phyloP scores from a whole-genome alignment of 2,329 filamentous ascomycete species.

The Byssothecium circinans region DNA sequence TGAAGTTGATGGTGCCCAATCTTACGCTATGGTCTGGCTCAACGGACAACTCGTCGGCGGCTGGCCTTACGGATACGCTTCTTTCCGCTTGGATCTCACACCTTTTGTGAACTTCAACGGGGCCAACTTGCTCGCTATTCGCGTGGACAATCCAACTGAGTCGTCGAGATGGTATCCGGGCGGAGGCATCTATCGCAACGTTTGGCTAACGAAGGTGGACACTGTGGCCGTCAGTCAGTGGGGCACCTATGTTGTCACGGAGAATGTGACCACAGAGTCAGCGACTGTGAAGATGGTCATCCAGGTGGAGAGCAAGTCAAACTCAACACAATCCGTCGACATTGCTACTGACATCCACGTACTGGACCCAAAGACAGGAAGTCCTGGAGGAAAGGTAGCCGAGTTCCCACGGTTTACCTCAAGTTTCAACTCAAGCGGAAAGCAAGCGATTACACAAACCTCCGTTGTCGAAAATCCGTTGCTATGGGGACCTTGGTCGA shows the following conservation, averaged over 20 bases:
- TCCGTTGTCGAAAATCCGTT: slow-evolving; percentile 42
- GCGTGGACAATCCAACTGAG: slow-evolving; percentile 53
- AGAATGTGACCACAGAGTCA: slow-evolving; percentile 41
- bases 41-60: slow-evolving; percentile 55
- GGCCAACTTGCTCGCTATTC: slow-evolving; percentile 53
- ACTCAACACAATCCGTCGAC: slow-evolving; percentile 36
- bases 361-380: slow-evolving; percentile 38
- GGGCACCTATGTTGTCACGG: slow-evolving; percentile 54
- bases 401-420: slow-evolving; percentile 34
- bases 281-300: slow-evolving; percentile 52
- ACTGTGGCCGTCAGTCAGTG: slow-evolving; percentile 51
- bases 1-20: slow-evolving; percentile 57
- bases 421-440: slow-evolving; percentile 37
- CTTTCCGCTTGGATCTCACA: slow-evolving; percentile 56
- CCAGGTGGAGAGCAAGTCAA: slow-evolving; percentile 51
- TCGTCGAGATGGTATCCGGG: slow-evolving; percentile 59
- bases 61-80: slow-evolving; percentile 57
- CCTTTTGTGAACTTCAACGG: slow-evolving; percentile 38
- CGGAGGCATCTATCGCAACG: slow-evolving; percentile 57
- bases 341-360: slow-evolving; percentile 48
- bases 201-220: slow-evolving; percentile 56
- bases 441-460: slow-evolving; percentile 42
- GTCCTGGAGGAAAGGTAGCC: slow-evolving; percentile 32
- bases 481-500: slow-evolving; percentile 54
- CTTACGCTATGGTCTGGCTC: slow-evolving; percentile 56